Evolutionary conservation across 495 filamentous ascomycete genomes (phyloP), one percentile per base, ranked within the genome.

Genomic region (Penicillium coprophilum): DNA sequence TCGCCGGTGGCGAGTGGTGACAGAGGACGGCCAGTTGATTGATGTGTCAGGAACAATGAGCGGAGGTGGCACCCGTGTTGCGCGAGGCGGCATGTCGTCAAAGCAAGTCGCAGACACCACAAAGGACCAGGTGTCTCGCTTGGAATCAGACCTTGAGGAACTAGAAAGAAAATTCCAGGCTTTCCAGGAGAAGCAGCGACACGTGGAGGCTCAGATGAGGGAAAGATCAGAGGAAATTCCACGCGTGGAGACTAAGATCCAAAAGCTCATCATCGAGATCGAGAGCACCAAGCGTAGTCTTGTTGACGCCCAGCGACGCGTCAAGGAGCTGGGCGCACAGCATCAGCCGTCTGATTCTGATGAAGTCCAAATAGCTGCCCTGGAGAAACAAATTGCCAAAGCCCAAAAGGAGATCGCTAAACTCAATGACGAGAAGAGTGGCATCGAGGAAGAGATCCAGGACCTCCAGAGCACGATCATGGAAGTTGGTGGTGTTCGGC

Each of bases 31-130:
- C 19, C 91, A 96, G 65, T 82, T 98, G 46, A 97, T 98, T 55
- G 94, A 98, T 71, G 92, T 91, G 61, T 96, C 91, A 2, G 94
- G 94, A 75, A 97, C 94, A 9, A 97, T 98, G 95, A 95, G 89
- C 59, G 94, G 94, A 76, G 94, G 94, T 78, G 94, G 94, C 40
- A 91, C 81, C 34, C 90, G 87, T 34, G 87, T 92, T 36, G 90
- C 92, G 54, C 88, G 85, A 57, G 95, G 95, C 3, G 84, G 87
- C 46, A 98, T 98, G 94, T 97, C 93, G 2, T 92, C 90, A 12
- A 97, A 96, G 71, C 87, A 96, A 40, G 88, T 88, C 11, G 83
- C 90, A 7, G 89, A 96, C 41, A 88, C 84, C 19, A 85, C 85
- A 38, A 91, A 90, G 68, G 94, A 97, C 50, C 89, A 95, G 61